phyloP scores from a whole-genome alignment of 2,329 filamentous ascomycete species.

The Stagonosporopsis tanaceti region DNA sequence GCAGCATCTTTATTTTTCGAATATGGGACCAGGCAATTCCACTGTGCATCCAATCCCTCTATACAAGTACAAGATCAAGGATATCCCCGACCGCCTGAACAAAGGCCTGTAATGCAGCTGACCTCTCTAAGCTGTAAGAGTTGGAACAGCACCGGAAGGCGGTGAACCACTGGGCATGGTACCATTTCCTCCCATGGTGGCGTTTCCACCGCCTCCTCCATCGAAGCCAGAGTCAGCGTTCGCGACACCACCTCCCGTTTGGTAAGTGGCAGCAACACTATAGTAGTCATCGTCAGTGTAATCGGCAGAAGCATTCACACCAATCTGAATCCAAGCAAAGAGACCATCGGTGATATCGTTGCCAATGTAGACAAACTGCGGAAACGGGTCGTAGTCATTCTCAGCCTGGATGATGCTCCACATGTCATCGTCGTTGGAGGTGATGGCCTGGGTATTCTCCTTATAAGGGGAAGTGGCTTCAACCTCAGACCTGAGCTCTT shows the following conservation, averaged over 20 bases:
- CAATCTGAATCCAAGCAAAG: constrained; percentile 37
- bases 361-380: constrained; percentile 34
- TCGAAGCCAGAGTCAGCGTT: constrained; percentile 18
- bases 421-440: constrained; percentile 36
- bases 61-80: background rate
- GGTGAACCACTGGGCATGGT: constrained; percentile 25
- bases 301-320: constrained; percentile 33
- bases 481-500: constrained; percentile 49
- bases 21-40: background rate
- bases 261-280: constrained; percentile 29
- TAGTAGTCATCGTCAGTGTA: constrained; percentile 31
- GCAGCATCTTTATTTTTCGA: background rate
- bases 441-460: constrained; percentile 40
- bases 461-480: constrained; percentile 51
- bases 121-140: background rate
- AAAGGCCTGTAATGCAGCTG: background rate
- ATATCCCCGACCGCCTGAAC: background rate
- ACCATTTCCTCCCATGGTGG: constrained; percentile 19
- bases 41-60: background rate
- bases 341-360: constrained; percentile 34
- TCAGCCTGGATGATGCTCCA: constrained; percentile 37
- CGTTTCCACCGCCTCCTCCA: constrained; percentile 11
- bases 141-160: constrained; percentile 22
- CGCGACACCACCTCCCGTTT: constrained; percentile 31
- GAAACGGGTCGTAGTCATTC: constrained; percentile 35